Percentiles rank a stretch among this genome's conserved stretches.
Evolutionary conservation across 768 basidiomycete species (phyloP).

Genomic region (Calocybe indica): DNA sequence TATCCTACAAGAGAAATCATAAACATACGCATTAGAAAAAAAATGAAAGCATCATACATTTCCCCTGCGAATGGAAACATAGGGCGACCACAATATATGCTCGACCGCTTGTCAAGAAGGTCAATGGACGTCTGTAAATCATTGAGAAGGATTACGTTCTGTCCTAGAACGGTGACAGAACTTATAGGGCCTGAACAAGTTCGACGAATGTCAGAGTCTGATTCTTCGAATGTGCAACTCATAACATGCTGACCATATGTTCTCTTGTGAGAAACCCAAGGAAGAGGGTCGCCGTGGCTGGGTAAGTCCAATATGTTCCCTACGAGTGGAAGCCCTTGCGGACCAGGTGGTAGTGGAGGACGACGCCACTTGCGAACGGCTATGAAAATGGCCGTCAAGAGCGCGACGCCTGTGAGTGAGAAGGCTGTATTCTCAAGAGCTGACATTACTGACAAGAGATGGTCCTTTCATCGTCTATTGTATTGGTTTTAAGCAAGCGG

Average conservation of each 20-base stretch:
- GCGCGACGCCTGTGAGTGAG: background rate
- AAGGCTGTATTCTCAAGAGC: background rate
- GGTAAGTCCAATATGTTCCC: conserved; percentile 27
- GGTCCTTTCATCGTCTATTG: no score
- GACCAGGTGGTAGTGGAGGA: conserved; percentile 22
- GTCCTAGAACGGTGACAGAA: conserved; percentile 20
- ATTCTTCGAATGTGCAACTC: background rate
- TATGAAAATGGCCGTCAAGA: background rate
- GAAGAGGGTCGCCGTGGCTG: conserved; percentile 12
- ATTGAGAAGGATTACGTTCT: conserved; percentile 20
- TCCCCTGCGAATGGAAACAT: conserved; percentile 29
- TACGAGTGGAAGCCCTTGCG: conserved; percentile 22
- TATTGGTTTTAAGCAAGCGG: no score
- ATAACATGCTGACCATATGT: conserved; percentile 10
- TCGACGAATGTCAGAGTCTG: background rate
- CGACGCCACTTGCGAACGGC: background rate
- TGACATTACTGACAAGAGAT: no score
- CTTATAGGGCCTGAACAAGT: conserved; percentile 15
- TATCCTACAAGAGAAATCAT: conserved; percentile 13
- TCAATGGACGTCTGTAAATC: conserved; percentile 21
- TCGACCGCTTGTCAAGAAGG: conserved; percentile 28
- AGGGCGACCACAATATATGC: conserved; percentile 25
- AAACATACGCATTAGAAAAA: conserved; percentile 11
- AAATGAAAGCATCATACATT: conserved; percentile 13
- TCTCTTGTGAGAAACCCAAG: conserved; percentile 15